A percentile compares a stretch with the other conserved stretches of the same genome.
phyloP scores from a whole-genome alignment of 148 eudicot genomes.

The Gaultheria prostrata region DNA sequence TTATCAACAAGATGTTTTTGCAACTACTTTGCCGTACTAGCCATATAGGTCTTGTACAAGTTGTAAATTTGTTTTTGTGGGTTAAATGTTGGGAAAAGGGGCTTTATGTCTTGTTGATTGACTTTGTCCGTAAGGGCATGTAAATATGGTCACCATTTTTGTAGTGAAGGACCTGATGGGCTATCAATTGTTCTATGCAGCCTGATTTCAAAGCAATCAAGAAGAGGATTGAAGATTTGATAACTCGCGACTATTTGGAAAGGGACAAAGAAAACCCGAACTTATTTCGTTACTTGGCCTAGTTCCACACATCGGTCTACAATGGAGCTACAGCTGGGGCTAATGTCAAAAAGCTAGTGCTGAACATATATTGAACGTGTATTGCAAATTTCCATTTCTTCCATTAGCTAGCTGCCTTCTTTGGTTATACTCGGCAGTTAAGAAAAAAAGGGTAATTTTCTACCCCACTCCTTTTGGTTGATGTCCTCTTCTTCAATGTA shows the following conservation, averaged over 20 bases:
- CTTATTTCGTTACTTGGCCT: conserved; percentile 45
- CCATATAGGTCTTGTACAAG: no score
- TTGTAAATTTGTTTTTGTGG: no score
- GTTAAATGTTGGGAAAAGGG: no score
- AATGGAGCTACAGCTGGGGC: neutral
- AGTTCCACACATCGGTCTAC: conserved; percentile 11
- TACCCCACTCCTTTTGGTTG: neutral
- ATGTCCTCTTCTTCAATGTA: neutral
- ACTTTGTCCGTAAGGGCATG: no score
- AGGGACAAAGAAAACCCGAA: conserved; percentile 45
- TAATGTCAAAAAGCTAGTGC: neutral
- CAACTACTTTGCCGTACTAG: neutral
- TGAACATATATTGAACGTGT: neutral
- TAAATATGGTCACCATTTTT: neutral
- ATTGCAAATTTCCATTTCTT: neutral
- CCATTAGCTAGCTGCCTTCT: neutral
- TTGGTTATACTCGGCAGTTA: neutral
- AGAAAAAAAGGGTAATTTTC: conserved; percentile 4
- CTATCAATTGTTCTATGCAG: conserved; percentile 23
- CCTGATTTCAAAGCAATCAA: conserved; percentile 52
- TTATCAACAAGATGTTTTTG: no score
- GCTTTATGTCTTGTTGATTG: no score
- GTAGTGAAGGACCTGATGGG: neutral
- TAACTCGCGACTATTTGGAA: conserved; percentile 50
- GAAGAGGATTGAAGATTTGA: conserved; percentile 58